Evolutionary conservation across 164 flowering plant genomes (phyloP), one percentile per base, ranked within the genome.

Genomic region (Vitis rotundifolia): DNA sequence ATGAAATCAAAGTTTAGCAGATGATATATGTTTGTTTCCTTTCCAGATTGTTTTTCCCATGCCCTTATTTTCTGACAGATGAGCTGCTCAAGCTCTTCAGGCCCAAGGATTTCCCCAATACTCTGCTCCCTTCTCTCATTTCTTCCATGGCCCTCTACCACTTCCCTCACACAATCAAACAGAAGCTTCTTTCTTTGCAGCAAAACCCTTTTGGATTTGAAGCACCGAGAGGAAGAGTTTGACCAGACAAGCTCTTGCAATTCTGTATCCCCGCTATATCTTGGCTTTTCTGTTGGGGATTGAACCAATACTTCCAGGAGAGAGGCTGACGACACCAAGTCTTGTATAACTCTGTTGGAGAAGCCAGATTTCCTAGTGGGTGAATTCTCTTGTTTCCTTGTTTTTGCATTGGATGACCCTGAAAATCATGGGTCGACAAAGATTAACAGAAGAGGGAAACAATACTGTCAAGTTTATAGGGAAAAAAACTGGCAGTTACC

Each of bases 111-210:
- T 14, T 67, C 66, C 29, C 9, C 9, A 11, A 1, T 50, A 8
- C 12, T 58, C 56, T 55, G 60, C 50, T 56, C 18, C 14, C 31
- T 31, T 16, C 13, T 58, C 37, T 29, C 48, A 28, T 68, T 64
- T 6, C 28, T 67, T 26, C 44, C 68, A 44, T 70, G 82, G 55
- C 18, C 64, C 59, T 70, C 78, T 8, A 79, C 61, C 2, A 68
- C 67, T 68, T 86, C 90, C 61, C 79, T 72, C 15, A 84, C 77
- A 47, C 86, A 84, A 57, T 85, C 83, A 62, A 80, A 76, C 9
- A 85, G 59, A 62, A 85, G 84, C 69, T 82, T 80, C 74, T 71
- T 75, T n/a, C 72, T 82, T 60, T 75, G 78, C 18, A 77, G 81
- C 67, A 75, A 58, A 5, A 58, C 48, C 63, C 57, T 61, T 51